Evolutionary conservation across 1,139 yeast genomes (phyloP), one percentile per base, ranked within the genome.

Genomic region (Suzukiozyma palmioleophila): DNA sequence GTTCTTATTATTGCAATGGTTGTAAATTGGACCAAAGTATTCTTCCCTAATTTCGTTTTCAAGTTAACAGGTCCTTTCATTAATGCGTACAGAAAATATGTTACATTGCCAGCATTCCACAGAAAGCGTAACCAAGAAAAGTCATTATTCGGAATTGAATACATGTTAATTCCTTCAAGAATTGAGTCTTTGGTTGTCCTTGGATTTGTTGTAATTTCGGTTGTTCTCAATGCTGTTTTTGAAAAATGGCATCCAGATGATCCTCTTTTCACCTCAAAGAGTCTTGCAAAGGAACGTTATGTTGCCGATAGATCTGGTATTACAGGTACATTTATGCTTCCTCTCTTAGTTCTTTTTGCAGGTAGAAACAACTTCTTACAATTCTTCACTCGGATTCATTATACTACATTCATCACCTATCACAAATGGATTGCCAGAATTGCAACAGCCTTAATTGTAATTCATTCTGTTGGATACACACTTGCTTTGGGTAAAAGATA

Each of bases 181-280:
- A 26, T 55, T 25, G 66, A 63, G 42, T 37, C 64, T 2, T 21
- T 64, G 3, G 44, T 63, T 6, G 32, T 65, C 14, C 10, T 45
- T 8, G 59, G 73, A 6, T 81, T 77, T 57, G 51, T 75, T 10
- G 56, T 71, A 2, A 54, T 81, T 39, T 64, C 69, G 32, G 51
- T 78, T 18, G 62, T 77, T 8, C 62, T 74, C 41, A 45, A 53
- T 35, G 56, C 62, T 4, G 47, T 52, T 14, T 48, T 57, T 15
- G 54, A 63, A 26, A 37, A 45, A 9, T 53, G 44, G 27, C 43
- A 52, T 3, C 41, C 44, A 0, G 48, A 50, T 6, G 67, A 67
- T 42, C 66, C 53, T 24, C 25, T 54, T 10, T 58, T 51, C 32
- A 39, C 52, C 6, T 43, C 41, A 24, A 36, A 18, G 3, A 15